These are phyloP conservation scores for Alternaria hordeiaustralica DNA, from an alignment of 2,329 filamentous ascomycete species.

Conservation along the genomic window DNA sequence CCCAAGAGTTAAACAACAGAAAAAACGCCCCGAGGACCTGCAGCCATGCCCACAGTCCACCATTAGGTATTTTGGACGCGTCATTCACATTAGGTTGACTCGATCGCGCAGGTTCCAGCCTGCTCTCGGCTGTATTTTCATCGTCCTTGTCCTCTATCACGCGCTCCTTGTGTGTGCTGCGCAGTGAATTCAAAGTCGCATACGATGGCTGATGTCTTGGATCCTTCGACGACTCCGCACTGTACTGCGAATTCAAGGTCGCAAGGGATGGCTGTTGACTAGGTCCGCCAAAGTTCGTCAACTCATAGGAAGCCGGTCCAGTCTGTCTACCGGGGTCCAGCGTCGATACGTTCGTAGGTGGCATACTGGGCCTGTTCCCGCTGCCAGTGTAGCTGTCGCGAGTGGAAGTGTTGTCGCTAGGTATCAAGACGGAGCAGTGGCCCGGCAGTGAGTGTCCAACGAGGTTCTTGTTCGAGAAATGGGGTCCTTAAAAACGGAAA, in stretches of 20 bases:
- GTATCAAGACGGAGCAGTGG: background rate
- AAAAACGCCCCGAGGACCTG: constrained; percentile 58
- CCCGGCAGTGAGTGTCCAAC: background rate
- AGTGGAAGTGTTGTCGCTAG: background rate
- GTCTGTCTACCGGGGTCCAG: background rate
- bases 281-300: constrained; percentile 20
- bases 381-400: background rate
- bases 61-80: constrained; percentile 53
- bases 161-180: constrained; percentile 11
- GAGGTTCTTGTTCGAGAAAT: background rate
- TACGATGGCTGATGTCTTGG: background rate
- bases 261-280: constrained; percentile 18
- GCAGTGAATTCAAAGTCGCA: background rate
- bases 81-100: constrained; percentile 49
- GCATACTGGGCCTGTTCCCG: background rate
- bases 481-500: background rate
- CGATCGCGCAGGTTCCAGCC: constrained; percentile 30
- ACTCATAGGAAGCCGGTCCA: background rate
- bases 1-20: constrained; percentile 57
- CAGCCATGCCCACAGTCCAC: constrained; percentile 56
- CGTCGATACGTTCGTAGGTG: constrained; percentile 1
- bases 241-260: background rate
- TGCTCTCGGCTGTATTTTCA: background rate
- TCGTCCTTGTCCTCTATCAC: constrained; percentile 17
- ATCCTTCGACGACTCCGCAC: background rate